Percentiles rank a stretch among this genome's conserved stretches.
These are phyloP conservation scores for Clarireedia sp. DNA, from an alignment of 2,329 filamentous ascomycete species.

Conservation along the genomic window DNA sequence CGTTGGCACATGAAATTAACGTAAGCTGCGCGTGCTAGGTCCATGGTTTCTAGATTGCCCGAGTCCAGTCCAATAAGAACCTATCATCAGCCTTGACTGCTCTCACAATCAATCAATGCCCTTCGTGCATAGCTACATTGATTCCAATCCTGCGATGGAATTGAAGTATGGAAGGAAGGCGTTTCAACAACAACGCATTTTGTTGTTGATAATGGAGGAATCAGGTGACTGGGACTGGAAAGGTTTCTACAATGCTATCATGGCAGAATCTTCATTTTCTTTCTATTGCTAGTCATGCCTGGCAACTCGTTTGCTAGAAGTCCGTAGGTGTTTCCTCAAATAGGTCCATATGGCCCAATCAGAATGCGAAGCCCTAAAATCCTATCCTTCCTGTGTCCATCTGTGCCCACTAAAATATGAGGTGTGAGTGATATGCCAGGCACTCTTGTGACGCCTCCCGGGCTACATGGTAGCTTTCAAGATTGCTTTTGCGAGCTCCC, in stretches of 20 bases:
- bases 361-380: neutral
- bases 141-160: neutral
- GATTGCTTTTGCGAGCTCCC: conserved; percentile 20
- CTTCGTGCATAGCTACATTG: neutral
- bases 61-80: neutral
- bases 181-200: conserved; percentile 27
- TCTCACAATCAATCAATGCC: neutral
- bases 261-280: conserved; percentile 3
- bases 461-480: neutral
- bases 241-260: conserved; percentile 4
- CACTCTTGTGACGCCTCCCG: neutral
- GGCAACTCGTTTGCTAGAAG: neutral
- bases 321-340: neutral
- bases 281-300: conserved; percentile 1
- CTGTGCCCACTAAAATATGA: no score
- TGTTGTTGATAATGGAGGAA: neutral
- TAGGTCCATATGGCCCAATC: neutral
- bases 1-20: neutral
- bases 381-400: neutral
- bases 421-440: no score
- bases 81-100: neutral
- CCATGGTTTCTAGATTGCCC: conserved; percentile 52
- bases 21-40: conserved; percentile 31
- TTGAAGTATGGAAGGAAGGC: conserved; percentile 27
- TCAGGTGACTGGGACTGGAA: neutral